These are phyloP conservation scores for Calonectria hawksworthii DNA, from an alignment of 2,329 filamentous ascomycete species.

Conservation along the genomic window DNA sequence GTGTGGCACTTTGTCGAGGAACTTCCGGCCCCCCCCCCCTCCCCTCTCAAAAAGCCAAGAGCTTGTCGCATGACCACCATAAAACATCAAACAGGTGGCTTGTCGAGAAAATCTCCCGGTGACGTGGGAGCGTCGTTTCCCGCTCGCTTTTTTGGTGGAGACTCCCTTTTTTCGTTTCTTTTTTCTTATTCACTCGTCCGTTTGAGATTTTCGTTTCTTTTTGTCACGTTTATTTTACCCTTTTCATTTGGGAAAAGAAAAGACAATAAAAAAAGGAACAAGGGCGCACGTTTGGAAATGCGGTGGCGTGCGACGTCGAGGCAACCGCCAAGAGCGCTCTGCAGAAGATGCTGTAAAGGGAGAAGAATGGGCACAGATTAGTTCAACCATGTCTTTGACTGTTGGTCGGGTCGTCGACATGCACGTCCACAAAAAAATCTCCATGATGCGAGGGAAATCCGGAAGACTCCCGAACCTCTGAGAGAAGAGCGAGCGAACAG, in stretches of 20 bases:
- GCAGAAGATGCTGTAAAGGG: background rate
- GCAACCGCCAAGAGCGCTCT: background rate
- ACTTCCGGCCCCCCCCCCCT: background rate
- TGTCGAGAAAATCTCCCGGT: conserved; percentile 9
- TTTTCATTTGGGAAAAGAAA: background rate
- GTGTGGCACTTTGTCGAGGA: background rate
- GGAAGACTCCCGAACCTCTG: background rate
- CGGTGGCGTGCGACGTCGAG: background rate
- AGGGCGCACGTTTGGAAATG: background rate
- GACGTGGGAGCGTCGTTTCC: conserved; percentile 4
- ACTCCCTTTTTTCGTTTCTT: background rate
- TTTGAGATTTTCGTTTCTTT: background rate
- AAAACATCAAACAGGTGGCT: conserved; percentile 1
- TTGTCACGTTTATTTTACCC: background rate
- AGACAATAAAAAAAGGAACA: background rate
- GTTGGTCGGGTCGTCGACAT: background rate
- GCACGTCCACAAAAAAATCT: background rate
- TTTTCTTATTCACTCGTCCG: background rate
- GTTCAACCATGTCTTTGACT: background rate
- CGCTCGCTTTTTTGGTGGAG: conserved; percentile 4
- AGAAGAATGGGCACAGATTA: background rate
- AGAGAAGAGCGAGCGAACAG: background rate
- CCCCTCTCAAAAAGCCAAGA: background rate
- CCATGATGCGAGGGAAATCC: conserved; percentile 2
- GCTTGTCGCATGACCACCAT: conserved; percentile 1